A percentile compares a stretch with the other conserved stretches of the same genome.
Evolutionary conservation across 306 rosid species (phyloP).

Genomic region (Sicyos edulis): DNA sequence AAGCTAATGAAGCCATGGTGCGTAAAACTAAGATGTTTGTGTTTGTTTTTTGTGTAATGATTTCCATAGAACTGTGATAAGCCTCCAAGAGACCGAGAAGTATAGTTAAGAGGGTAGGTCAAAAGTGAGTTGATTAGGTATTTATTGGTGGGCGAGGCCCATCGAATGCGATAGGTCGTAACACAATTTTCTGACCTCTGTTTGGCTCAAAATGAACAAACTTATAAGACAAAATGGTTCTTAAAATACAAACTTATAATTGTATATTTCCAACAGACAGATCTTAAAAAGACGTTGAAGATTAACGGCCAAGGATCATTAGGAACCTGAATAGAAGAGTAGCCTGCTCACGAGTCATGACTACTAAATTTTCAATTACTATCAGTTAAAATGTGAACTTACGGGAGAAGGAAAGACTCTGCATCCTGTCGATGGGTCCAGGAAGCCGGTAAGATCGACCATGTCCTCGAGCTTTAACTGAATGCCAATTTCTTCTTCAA

Average conservation of each 20-base stretch:
- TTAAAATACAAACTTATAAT: not conserved
- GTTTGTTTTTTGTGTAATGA: not conserved
- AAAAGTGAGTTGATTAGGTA: not conserved
- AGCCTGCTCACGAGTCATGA: too few species aligned
- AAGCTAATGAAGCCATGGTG: not conserved
- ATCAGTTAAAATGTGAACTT: conserved; percentile 18
- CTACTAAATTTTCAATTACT: not conserved
- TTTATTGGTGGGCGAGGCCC: too few species aligned
- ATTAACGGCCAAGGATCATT: not conserved
- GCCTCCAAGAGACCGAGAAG: not conserved
- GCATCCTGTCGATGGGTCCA: conserved; percentile 66
- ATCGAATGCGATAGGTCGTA: not conserved
- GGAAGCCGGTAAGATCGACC: conserved; percentile 80
- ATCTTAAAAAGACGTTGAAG: not conserved
- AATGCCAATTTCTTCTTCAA: conserved; percentile 87
- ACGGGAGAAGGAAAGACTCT: conserved; percentile 76
- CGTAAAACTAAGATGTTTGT: not conserved
- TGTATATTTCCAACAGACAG: not conserved
- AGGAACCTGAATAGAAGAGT: not conserved
- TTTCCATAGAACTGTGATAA: not conserved
- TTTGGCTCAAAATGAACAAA: not conserved
- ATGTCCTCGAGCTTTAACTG: conserved; percentile 55
- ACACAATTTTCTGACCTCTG: not conserved
- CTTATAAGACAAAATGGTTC: not conserved
- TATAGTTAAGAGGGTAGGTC: not conserved